Base-by-base conservation (phyloP, 768 basidiomycete species). In the Russula lepida region DNA sequence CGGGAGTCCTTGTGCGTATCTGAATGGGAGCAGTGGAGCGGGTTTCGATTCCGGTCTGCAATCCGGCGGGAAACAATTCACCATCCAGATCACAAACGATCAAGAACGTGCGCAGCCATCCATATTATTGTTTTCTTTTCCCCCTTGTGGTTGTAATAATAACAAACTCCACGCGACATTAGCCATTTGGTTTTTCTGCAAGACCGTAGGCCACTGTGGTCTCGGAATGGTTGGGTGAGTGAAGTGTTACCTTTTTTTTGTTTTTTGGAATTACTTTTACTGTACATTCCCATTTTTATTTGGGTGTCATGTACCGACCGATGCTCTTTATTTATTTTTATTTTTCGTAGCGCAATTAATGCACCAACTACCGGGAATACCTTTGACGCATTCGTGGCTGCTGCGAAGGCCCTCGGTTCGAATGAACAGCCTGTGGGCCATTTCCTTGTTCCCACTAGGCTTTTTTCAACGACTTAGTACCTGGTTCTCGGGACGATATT, bases 101-200 rank as follows among this genome's bases (percentile, higher is more conserved):
- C 74, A 74, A 3, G 62, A 75, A 47, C 81, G 81, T 81, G 66
- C 63, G 79, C 69, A 50, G n/a, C n/a, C n/a, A n/a, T n/a, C n/a
- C n/a, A 5, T 23, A 23, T 13, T 48, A 39, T 52, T 23, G 19
- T 25, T 23, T 4, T 8, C 23, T 47, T 25, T 25, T 32, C 15
- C 21, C 15, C 21, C 33, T 2, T 15, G 7, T 43, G 25, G 9
- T 13, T n/a, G n/a, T n/a, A n/a, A n/a, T n/a, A n/a, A 4, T 55
- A 33, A 35, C 30, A 9, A 9, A 25, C 6, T 27, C 17, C 30
- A 41, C 35, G 3, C 32, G 62, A 19, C n/a, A n/a, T n/a, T 58
- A 83, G 80, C 81, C 23, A 79, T 84, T 58, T 84, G 78, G 78
- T 82, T 77, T 77, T 78, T 78, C 67, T 83, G 81, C 74, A 81